Percentiles rank a stretch among this genome's conserved stretches.
These are phyloP conservation scores for Ephemerocybe angulata DNA, from an alignment of 768 basidiomycete genomes.

Conservation along the genomic window DNA sequence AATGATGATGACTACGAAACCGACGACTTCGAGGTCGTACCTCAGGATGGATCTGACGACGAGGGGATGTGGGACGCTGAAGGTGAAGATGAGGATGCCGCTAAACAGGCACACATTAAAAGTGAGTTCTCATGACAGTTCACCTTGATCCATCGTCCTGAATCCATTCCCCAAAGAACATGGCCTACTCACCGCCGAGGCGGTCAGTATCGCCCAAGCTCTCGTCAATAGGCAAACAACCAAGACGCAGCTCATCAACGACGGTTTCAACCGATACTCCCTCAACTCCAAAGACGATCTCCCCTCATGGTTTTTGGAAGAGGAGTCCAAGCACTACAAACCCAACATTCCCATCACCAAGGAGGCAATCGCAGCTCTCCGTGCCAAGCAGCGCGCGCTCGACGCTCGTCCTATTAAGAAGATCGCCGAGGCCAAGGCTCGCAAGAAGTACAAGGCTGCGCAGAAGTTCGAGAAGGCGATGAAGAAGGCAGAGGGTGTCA, in stretches of 20 bases:
- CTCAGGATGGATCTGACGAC: constrained; percentile 59
- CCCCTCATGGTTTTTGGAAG: constrained; percentile 96
- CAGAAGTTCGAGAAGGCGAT: constrained; percentile 86
- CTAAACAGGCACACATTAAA: constrained; percentile 59
- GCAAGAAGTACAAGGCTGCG: constrained; percentile 89
- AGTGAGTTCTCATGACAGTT: constrained; percentile 44
- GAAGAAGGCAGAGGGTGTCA: constrained; percentile 95
- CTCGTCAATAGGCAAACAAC: constrained; percentile 90
- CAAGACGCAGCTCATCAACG: constrained; percentile 83
- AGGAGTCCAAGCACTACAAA: constrained; percentile 91
- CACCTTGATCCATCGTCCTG: background rate
- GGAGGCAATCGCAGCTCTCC: constrained; percentile 82
- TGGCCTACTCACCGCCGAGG: constrained; percentile 83
- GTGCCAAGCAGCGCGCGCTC: constrained; percentile 87
- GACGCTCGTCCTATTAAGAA: constrained; percentile 99
- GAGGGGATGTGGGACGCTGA: constrained; percentile 78
- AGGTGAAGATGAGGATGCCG: constrained; percentile 69
- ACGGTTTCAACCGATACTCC: constrained; percentile 94
- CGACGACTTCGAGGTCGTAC: constrained; percentile 73
- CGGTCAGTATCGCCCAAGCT: constrained; percentile 86
- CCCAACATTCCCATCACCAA: constrained; percentile 95
- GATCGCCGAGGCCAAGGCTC: constrained; percentile 95
- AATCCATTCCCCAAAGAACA: constrained; percentile 45
- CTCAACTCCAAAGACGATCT: constrained; percentile 88
- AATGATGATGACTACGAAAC: constrained; percentile 19